These are phyloP conservation scores for Iris macrosiphon DNA, from an alignment of 106 monocot genomes.

Conservation along the genomic window DNA sequence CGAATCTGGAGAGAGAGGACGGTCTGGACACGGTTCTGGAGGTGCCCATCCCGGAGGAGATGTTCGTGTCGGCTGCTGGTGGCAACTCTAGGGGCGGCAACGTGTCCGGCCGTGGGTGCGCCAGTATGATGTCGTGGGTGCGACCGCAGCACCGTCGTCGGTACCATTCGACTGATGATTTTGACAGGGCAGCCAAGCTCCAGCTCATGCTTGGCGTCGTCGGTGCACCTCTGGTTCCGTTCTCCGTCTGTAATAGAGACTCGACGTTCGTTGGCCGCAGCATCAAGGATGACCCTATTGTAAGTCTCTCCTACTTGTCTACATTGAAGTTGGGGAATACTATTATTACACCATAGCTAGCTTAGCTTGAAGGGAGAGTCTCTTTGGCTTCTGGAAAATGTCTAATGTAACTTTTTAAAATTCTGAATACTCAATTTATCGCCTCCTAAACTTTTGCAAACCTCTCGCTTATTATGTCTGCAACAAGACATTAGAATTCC, in stretches of 20 bases:
- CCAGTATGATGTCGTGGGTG: constrained; percentile 38
- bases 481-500: too few relatives aligned
- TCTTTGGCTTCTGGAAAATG: too few relatives aligned
- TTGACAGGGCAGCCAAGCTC: constrained; percentile 37
- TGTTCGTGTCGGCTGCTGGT: constrained; percentile 33
- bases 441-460: too few relatives aligned
- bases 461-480: too few relatives aligned
- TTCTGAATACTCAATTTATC: too few relatives aligned
- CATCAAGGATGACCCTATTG: constrained; percentile 58
- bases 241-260: constrained; percentile 28
- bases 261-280: constrained; percentile 2
- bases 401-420: too few relatives aligned
- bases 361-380: too few relatives aligned
- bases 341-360: too few relatives aligned
- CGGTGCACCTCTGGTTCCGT: constrained; percentile 71
- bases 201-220: constrained; percentile 88
- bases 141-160: constrained; percentile 8
- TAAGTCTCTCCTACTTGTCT: too few relatives aligned
- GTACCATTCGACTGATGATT: not conserved
- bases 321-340: too few relatives aligned
- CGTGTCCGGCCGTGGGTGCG: constrained; percentile 13
- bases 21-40: constrained; percentile 53
- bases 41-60: constrained; percentile 56
- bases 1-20: constrained; percentile 55
- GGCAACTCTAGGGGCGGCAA: constrained; percentile 5